Evolutionary conservation across 176 grass and related monocot species (phyloP), one percentile per base, ranked within the genome.

Genomic region (Guadua angustifolia): DNA sequence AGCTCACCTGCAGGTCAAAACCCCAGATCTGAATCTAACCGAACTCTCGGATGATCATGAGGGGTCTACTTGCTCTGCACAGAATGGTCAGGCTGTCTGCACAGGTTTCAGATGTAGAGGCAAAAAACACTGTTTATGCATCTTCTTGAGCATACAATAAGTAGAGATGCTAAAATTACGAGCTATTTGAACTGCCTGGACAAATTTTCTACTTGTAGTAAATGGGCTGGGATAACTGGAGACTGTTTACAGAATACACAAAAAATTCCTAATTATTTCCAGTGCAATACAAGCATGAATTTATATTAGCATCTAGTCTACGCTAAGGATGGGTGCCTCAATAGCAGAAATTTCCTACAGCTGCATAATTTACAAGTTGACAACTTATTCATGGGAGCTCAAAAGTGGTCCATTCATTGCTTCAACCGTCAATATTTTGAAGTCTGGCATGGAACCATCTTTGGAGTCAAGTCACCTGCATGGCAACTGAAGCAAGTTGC

Each of bases 351-450:
- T 70, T 74, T 75, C 75, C 84, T 69, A 79, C 22, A 29, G 13
- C 80, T 52, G 49, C 75, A 69, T 74, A 62, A 90, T 87, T 47
- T 90, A 90, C 84, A 90, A 4, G 68, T 50, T 79, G 74, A 26
- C 32, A 69, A 61, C 42, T 83, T 86, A 73, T 74, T 49, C 57
- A 78, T 3, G 12, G 73, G 49, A 38, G 9, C 49, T 83, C 56
- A 29, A 58, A 14, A 17, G 72, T 47, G 32, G 35, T 49, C 49
- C 40, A 65, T 58, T 29, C 75, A 52, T 22, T 79, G 74, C 67
- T 83, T 90, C 51, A 13, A 45, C 33, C 45, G 22, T 24, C 74
- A 60, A 52, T 16, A 2, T 36, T 67, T 53, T 66, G 21, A 18
- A 58, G 0, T 52, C 79, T 33, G 35, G 65, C 2, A 26, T 59